A percentile compares a stretch with the other conserved stretches of the same genome.
These are phyloP conservation scores for Heliamphora pulchella DNA, from an alignment of 179 eudicot genomes.

Conservation along the genomic window DNA sequence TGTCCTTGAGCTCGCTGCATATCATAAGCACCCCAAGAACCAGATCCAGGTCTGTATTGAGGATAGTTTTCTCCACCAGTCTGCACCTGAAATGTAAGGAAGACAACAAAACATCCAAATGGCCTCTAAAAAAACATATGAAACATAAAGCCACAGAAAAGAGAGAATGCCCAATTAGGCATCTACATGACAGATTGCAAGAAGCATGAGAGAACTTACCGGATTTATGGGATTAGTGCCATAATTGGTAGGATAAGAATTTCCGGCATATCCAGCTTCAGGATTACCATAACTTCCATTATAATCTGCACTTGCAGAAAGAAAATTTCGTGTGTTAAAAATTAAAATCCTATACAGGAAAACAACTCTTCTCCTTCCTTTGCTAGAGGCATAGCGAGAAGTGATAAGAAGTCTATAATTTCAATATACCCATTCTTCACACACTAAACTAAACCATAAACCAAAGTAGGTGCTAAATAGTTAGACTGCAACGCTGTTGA, in stretches of 20 bases:
- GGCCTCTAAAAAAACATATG: neutral
- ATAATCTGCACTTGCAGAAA: conserved; percentile 41
- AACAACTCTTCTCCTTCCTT: neutral
- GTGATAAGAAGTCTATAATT: neutral
- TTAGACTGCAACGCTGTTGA: neutral
- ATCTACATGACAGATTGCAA: neutral
- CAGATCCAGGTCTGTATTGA: conserved; percentile 68
- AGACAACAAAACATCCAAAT: conserved; percentile 7
- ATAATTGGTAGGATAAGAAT: conserved; percentile 59
- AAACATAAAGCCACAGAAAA: neutral
- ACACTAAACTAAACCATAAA: neutral
- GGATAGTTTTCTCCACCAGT: conserved; percentile 62
- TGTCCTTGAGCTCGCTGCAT: conserved; percentile 69
- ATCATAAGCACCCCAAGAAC: conserved; percentile 68
- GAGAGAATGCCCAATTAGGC: too few species aligned
- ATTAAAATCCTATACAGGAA: neutral
- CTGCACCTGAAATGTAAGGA: conserved; percentile 35
- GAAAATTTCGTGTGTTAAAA: neutral
- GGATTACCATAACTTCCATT: conserved; percentile 50
- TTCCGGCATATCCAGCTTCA: conserved; percentile 56
- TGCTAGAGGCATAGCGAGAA: neutral
- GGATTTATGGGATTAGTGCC: conserved; percentile 45
- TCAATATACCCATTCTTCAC: neutral
- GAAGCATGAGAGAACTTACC: conserved; percentile 33
- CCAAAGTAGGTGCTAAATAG: neutral